Conservation (phyloP, 116 monocot species). For the Cymodocea nodosa region DNA sequence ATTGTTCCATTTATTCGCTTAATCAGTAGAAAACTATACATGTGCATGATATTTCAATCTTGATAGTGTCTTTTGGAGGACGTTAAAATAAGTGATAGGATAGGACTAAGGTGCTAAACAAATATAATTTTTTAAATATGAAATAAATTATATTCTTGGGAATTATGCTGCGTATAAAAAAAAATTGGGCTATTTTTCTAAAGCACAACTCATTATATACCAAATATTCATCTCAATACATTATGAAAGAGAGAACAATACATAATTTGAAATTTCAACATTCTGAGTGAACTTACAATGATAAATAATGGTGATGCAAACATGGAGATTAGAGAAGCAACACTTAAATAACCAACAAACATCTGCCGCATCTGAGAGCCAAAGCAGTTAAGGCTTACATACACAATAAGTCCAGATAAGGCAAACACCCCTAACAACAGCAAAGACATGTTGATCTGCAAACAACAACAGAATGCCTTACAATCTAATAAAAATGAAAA, state of each 20-base stretch:
- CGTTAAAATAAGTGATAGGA: no score
- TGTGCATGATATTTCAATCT: neutral
- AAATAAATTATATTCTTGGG: no score
- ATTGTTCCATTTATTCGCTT: no score
- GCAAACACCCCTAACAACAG: conserved; percentile 35
- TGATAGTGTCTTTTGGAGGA: neutral
- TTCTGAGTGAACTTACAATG: conserved; percentile 37
- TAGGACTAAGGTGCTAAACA: no score
- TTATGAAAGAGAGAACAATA: neutral
- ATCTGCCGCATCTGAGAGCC: conserved; percentile 33
- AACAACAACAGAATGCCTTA: neutral
- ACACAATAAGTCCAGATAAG: conserved; percentile 41
- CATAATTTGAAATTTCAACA: neutral
- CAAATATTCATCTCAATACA: neutral
- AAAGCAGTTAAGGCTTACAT: conserved; percentile 40
- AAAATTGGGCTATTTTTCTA: no score
- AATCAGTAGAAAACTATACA: no score
- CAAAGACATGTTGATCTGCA: conserved; percentile 65
- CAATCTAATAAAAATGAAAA: neutral
- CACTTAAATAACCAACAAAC: conserved; percentile 75
- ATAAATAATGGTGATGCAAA: conserved; percentile 88
- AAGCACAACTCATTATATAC: no score
- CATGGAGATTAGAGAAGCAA: conserved; percentile 93
- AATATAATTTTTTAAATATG: no score
- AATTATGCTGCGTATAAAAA: no score